Conservation (phyloP, 345 rosid genomes). For the Ceriops tagal region DNA sequence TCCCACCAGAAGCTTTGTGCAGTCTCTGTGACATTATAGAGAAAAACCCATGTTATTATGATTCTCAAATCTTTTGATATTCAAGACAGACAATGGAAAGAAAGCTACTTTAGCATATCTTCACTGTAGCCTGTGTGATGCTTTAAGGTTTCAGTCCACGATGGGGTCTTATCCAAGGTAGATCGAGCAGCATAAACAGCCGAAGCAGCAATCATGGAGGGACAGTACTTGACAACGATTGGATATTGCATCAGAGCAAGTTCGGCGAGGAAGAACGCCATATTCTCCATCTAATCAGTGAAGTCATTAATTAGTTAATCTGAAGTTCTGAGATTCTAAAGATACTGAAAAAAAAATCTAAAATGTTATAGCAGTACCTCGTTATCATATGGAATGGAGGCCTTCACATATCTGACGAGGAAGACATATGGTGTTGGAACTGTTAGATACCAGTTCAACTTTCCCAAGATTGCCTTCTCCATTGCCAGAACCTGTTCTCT, state of each 20-base stretch:
- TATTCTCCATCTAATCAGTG: slow-evolving; percentile 54
- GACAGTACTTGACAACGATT: slow-evolving; percentile 34
- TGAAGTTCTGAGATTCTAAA: background rate
- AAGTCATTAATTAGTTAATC: background rate
- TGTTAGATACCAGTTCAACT: slow-evolving; percentile 75
- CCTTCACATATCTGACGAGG: slow-evolving; percentile 72
- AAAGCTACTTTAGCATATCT: slow-evolving; percentile 49
- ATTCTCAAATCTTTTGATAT: background rate
- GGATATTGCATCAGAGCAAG: slow-evolving; percentile 69
- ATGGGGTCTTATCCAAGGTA: slow-evolving; percentile 54
- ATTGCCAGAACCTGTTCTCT: slow-evolving; percentile 68
- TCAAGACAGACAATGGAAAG: background rate
- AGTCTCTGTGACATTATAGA: slow-evolving; percentile 41
- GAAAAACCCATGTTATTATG: background rate
- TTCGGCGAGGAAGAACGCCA: slow-evolving; percentile 73
- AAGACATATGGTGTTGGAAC: slow-evolving; percentile 87
- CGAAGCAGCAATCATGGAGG: slow-evolving; percentile 79
- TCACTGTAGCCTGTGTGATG: slow-evolving; percentile 69
- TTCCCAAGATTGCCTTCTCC: slow-evolving; percentile 75
- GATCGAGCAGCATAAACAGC: slow-evolving; percentile 90
- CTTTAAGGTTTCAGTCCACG: slow-evolving; percentile 69
- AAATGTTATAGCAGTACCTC: slow-evolving; percentile 35
- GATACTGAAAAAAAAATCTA: background rate
- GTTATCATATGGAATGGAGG: slow-evolving; percentile 50
- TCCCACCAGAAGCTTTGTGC: slow-evolving; percentile 56